Percentiles rank a stretch among this genome's conserved stretches.
Evolutionary conservation across 805 yeast species (phyloP).

Genomic region (Cyberlindnera xylosilytica): DNA sequence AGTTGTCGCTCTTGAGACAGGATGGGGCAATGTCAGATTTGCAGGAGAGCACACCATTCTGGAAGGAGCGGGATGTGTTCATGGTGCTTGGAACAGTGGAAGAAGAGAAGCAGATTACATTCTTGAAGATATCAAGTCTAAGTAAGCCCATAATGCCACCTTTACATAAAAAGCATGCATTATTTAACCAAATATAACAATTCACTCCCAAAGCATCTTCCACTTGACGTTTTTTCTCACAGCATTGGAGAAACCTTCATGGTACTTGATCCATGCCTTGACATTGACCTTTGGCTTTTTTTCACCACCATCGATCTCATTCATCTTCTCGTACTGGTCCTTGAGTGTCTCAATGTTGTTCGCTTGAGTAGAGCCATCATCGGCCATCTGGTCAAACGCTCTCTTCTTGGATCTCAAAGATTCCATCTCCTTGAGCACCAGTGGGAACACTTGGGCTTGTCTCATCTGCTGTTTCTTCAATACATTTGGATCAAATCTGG

Average conservation of each 20-base stretch:
- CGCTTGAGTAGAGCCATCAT: constrained; percentile 10
- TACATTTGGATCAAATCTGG: constrained; percentile 19
- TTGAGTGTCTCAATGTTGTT: constrained; percentile 33
- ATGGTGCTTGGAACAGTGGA: constrained; percentile 86
- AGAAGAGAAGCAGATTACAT: constrained; percentile 48
- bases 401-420: constrained; percentile 32
- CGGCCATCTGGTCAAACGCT: constrained; percentile 25
- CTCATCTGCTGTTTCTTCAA: constrained; percentile 21
- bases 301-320: constrained; percentile 26
- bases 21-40: constrained; percentile 62
- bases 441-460: constrained; percentile 24
- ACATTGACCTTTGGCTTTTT: constrained; percentile 27
- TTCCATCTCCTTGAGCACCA: constrained; percentile 26
- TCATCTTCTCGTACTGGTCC: constrained; percentile 37
- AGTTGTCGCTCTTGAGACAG: constrained; percentile 58
- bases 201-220: constrained; percentile 57
- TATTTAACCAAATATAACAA: background rate
- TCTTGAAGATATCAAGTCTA: background rate
- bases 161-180: too few relatives aligned
- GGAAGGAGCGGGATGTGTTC: constrained; percentile 90
- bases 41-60: constrained; percentile 89
- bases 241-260: constrained; percentile 91
- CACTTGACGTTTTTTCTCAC: constrained; percentile 81
- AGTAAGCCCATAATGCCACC: background rate
- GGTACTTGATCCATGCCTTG: constrained; percentile 82